A percentile compares a stretch with the other conserved stretches of the same genome.
Evolutionary conservation across 1,284 basidiomycete species (phyloP).

Genomic region (Xanthoconium separans): DNA sequence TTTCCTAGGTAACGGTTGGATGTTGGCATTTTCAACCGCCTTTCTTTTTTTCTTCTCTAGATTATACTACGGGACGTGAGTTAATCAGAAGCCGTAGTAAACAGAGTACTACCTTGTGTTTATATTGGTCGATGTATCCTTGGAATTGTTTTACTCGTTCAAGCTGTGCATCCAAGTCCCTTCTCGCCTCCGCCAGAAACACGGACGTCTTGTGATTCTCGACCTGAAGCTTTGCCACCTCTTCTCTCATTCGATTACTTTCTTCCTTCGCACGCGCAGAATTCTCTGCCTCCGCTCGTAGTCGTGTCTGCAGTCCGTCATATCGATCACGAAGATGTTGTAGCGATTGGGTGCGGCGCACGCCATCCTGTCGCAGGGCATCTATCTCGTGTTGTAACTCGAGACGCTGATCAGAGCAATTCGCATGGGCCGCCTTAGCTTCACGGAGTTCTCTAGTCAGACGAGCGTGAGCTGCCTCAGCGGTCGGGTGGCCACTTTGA

Average conservation of each 20-base stretch:
- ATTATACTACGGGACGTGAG: conserved; percentile 15
- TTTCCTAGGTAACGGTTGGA: conserved; percentile 1
- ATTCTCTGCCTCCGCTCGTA: conserved; percentile 8
- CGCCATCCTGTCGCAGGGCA: conserved; percentile 10
- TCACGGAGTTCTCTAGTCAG: conserved; percentile 18
- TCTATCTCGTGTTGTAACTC: conserved; percentile 16
- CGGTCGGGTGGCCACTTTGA: neutral
- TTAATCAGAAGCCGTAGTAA: neutral
- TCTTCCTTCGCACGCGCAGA: conserved; percentile 13
- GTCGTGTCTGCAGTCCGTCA: conserved; percentile 12
- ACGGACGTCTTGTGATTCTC: conserved; percentile 24
- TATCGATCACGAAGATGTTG: conserved; percentile 17
- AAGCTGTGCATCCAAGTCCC: conserved; percentile 15
- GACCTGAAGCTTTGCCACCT: conserved; percentile 19
- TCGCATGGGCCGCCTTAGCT: conserved; percentile 11
- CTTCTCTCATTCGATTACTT: conserved; percentile 15
- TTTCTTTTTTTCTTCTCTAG: conserved; percentile 32
- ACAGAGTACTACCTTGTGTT: conserved; percentile 13
- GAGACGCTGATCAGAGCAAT: conserved; percentile 11
- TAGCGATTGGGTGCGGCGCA: conserved; percentile 8
- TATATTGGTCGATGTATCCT: conserved; percentile 19
- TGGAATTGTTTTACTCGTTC: conserved; percentile 25
- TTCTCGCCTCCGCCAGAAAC: conserved; percentile 14
- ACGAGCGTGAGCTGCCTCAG: conserved; percentile 8
- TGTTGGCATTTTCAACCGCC: conserved; percentile 19